Conservation (phyloP, 1,284 basidiomycete species). For the Xerocomus nothofagi region DNA sequence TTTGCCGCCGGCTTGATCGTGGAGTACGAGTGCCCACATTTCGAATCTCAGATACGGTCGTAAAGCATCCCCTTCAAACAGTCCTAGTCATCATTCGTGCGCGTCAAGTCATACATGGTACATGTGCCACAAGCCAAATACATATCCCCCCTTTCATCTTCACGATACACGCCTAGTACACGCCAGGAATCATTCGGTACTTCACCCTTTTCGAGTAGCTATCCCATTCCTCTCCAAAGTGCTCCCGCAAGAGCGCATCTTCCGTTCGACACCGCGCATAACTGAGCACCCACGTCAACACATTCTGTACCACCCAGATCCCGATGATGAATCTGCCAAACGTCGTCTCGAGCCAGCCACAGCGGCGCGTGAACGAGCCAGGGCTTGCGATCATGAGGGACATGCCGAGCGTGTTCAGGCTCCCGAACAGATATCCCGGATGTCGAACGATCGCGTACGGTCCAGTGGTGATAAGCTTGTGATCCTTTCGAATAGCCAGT, state of each 20-base stretch:
- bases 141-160: neutral
- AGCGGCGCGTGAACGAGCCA: constrained; percentile 22
- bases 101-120: too few relatives aligned
- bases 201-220: constrained; percentile 21
- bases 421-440: constrained; percentile 28
- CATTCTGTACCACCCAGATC: constrained; percentile 19
- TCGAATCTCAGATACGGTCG: too few relatives aligned
- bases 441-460: constrained; percentile 36
- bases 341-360: constrained; percentile 29
- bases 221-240: constrained; percentile 23
- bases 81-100: too few relatives aligned
- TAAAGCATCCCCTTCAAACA: too few relatives aligned
- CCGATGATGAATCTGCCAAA: constrained; percentile 18
- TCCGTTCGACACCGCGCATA: constrained; percentile 18
- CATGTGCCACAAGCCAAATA: neutral
- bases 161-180: constrained; percentile 16
- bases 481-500: constrained; percentile 28
- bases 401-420: constrained; percentile 25
- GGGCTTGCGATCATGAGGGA: constrained; percentile 31
- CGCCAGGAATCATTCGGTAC: constrained; percentile 29
- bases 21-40: too few relatives aligned
- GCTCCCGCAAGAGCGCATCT: constrained; percentile 19
- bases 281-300: constrained; percentile 18
- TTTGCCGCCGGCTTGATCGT: too few relatives aligned
- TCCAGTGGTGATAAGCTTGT: constrained; percentile 32